phyloP scores from a whole-genome alignment of 306 rosid genomes.

The Alnus rubra region DNA sequence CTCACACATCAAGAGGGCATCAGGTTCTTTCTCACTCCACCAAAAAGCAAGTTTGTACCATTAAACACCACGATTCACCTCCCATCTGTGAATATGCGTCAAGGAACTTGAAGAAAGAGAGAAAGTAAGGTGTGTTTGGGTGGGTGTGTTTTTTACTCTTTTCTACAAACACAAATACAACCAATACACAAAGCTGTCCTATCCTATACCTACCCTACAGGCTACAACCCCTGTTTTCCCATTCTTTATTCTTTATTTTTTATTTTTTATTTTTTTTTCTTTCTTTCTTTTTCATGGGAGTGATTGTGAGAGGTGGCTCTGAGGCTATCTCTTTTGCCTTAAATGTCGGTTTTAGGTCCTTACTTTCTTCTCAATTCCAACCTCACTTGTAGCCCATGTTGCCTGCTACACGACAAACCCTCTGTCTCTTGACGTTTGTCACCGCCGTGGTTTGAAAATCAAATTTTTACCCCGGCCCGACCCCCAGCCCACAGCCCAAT shows the following conservation, averaged over 20 bases:
- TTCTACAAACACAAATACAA: not conserved
- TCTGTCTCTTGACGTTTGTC: not conserved
- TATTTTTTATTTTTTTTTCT: not conserved
- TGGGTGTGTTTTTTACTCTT: not conserved
- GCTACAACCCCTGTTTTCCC: conserved; percentile 1
- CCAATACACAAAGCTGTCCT: conserved; percentile 34
- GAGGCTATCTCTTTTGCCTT: not conserved
- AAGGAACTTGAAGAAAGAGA: conserved; percentile 1
- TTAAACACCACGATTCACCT: conserved; percentile 46
- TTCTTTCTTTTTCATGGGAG: not conserved
- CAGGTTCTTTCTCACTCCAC: conserved; percentile 47
- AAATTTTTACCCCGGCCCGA: no score
- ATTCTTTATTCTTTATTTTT: not conserved
- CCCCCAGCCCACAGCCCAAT: not conserved
- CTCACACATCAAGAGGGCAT: conserved; percentile 61
- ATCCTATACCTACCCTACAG: conserved; percentile 29
- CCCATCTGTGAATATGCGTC: conserved; percentile 52
- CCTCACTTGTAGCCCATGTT: not conserved
- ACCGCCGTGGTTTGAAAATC: not conserved
- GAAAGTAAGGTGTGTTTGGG: conserved; percentile 11
- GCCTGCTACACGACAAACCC: conserved; percentile 24
- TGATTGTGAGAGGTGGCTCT: not conserved
- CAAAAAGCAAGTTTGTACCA: conserved; percentile 45
- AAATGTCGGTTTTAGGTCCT: conserved; percentile 27
- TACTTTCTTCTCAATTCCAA: conserved; percentile 4